phyloP scores from a whole-genome alignment of 2,329 filamentous ascomycete genomes.

The Aspergillus niger region DNA sequence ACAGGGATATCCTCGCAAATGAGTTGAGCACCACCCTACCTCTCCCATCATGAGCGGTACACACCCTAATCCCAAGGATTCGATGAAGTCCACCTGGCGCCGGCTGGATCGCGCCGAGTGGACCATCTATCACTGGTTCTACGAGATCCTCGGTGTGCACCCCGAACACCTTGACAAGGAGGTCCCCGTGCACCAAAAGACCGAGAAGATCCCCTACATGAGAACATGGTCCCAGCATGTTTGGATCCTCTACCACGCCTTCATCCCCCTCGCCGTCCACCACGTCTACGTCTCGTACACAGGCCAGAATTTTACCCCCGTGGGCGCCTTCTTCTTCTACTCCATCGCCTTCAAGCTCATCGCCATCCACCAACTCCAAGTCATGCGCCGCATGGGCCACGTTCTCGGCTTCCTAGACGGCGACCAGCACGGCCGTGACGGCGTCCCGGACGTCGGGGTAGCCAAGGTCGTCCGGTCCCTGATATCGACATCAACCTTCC shows the following conservation, averaged over 20 bases:
- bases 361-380: slow-evolving; percentile 43
- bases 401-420: slow-evolving; percentile 48
- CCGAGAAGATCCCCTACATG: slow-evolving; percentile 46
- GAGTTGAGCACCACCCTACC: slow-evolving; percentile 11
- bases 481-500: slow-evolving; percentile 35
- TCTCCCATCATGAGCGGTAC: slow-evolving; percentile 14
- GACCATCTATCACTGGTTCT: slow-evolving; percentile 36
- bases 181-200: slow-evolving; percentile 45
- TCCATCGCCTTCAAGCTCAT: slow-evolving; percentile 43
- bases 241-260: slow-evolving; percentile 45
- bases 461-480: slow-evolving; percentile 37
- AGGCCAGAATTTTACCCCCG: slow-evolving; percentile 31
- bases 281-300: slow-evolving; percentile 37
- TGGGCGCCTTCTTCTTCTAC: slow-evolving; percentile 43
- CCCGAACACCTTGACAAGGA: slow-evolving; percentile 30
- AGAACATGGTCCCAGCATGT: slow-evolving; percentile 39
- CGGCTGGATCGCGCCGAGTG: slow-evolving; percentile 30
- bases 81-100: slow-evolving; percentile 48
- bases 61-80: slow-evolving; percentile 34
- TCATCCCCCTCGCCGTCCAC: slow-evolving; percentile 42
- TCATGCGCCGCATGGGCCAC: slow-evolving; percentile 44
- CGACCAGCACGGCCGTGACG: slow-evolving; percentile 48
- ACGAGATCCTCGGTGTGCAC: slow-evolving; percentile 35
- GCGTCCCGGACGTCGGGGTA: slow-evolving; percentile 45
- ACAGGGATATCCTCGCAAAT: neutral